phyloP scores from a whole-genome alignment of 768 basidiomycete genomes.

The Termitomyces heimii region DNA sequence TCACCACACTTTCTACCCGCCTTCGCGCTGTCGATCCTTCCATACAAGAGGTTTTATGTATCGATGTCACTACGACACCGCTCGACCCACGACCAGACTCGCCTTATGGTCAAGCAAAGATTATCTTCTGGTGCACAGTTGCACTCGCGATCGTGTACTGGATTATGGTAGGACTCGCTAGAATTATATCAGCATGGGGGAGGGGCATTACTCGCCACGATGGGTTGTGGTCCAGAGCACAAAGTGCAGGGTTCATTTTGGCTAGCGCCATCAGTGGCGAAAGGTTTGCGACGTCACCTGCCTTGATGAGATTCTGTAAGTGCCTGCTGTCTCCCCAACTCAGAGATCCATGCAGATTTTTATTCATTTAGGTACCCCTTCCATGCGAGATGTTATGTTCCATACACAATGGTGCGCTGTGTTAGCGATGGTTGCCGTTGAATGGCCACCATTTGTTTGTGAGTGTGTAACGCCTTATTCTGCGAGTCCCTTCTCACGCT shows the following conservation, averaged over 20 bases:
- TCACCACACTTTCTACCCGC: conserved; percentile 81
- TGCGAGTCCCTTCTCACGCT: neutral
- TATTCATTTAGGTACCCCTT: conserved; percentile 74
- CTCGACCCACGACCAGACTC: conserved; percentile 51
- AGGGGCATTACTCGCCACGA: conserved; percentile 59
- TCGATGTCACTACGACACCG: conserved; percentile 75
- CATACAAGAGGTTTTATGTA: conserved; percentile 75
- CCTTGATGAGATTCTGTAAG: conserved; percentile 85
- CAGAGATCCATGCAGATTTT: conserved; percentile 6
- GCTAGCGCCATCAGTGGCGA: conserved; percentile 94
- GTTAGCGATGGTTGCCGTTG: conserved; percentile 88
- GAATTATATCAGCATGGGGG: conserved; percentile 82
- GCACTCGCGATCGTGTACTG: conserved; percentile 76
- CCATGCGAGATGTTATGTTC: conserved; percentile 85
- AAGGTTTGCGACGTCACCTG: conserved; percentile 76
- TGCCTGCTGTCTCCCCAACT: conserved; percentile 9
- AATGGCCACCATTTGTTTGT: conserved; percentile 95
- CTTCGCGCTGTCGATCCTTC: conserved; percentile 87
- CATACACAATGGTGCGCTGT: conserved; percentile 91
- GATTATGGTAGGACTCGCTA: conserved; percentile 72
- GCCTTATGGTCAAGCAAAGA: conserved; percentile 60
- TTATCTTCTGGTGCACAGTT: conserved; percentile 72
- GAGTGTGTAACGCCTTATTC: conserved; percentile 1
- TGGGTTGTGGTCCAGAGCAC: conserved; percentile 64
- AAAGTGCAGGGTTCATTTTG: conserved; percentile 83